Evolutionary conservation across 257 asterid genomes (phyloP), one percentile per base, ranked within the genome.

Genomic region (Nicotiana noctiflora): DNA sequence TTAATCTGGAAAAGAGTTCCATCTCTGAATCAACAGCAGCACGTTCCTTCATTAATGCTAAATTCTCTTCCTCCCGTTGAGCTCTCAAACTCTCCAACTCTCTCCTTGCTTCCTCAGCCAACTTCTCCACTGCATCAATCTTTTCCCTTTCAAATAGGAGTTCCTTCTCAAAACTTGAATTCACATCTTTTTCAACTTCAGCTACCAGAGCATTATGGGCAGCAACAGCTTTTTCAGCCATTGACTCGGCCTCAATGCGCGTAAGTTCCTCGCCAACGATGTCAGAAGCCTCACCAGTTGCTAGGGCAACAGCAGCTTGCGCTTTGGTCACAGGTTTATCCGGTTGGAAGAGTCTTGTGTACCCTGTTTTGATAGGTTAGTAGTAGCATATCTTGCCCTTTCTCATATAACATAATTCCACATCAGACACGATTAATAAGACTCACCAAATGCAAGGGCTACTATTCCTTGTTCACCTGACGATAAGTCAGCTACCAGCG

Each of bases 201-300:
- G 98, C 97, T 29, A 94, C 94, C 59, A 96, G 88, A 77, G 95
- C 95, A 87, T 85, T 94, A 82, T 96, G 99, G n/a, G 90, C 98
- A 83, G 98, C 83, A 75, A 96, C 99, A 67, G 97, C 99, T 18
- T 92, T 94, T 85, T 96, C 99, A 75, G 99, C 99, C 94, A 96
- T 91, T 10, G 93, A 85, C 88, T 94, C 98, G 52, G 99, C 99
- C 83, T 94, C 99, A 76, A 96, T 94, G 62, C 99, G 94, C 34
- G 96, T 97, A 82, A 94, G 98, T 83, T 96, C 99, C 86, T 96
- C 99, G 52, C 92, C 84, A 56, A 96, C 97, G 29, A 91, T 86
- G 49, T 91, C 90, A 67, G 92, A 89, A 83, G 93, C 95, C 67
- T 96, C 99, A 27, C 99, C 98, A 70, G 97, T 92, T 79, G 98